Evolutionary conservation across 805 yeast genomes (phyloP).

Genomic region (Zygoascus tannicola): DNA sequence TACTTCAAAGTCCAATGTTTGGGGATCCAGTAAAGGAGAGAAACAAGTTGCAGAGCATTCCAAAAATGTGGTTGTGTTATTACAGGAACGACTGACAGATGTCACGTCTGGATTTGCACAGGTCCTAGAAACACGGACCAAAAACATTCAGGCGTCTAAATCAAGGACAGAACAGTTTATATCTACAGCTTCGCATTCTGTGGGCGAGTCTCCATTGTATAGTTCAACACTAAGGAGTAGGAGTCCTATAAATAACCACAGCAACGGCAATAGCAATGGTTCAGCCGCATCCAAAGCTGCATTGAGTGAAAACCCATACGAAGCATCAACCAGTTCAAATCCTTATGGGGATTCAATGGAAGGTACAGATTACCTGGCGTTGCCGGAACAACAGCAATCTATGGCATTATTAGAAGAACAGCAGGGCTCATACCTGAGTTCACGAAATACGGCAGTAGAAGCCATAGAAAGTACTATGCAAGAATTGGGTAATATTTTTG

Average conservation of each 20-base stretch:
- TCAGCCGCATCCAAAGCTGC: too few species aligned
- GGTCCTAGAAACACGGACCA: slow-evolving; percentile 82
- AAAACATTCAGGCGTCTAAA: slow-evolving; percentile 69
- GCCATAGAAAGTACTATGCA: slow-evolving; percentile 95
- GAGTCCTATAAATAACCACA: slow-evolving; percentile 6
- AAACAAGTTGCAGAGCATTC: slow-evolving; percentile 66
- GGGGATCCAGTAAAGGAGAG: slow-evolving; percentile 35
- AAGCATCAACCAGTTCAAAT: slow-evolving; percentile 2
- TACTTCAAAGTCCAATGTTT: slow-evolving; percentile 26
- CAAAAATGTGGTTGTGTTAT: slow-evolving; percentile 74
- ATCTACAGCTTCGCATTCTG: slow-evolving; percentile 34
- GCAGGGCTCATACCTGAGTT: slow-evolving; percentile 62
- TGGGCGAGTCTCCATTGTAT: slow-evolving; percentile 28
- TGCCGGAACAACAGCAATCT: slow-evolving; percentile 83
- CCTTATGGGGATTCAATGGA: slow-evolving; percentile 14
- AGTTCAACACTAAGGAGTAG: slow-evolving; percentile 15
- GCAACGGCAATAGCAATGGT: not conserved
- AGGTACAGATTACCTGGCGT: slow-evolving; percentile 44
- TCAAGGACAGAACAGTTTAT: slow-evolving; percentile 78
- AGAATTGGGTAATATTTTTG: slow-evolving; percentile 90
- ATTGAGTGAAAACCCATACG: slow-evolving; percentile 15
- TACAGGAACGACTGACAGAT: slow-evolving; percentile 85
- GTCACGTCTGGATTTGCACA: slow-evolving; percentile 85
- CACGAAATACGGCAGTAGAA: slow-evolving; percentile 83
- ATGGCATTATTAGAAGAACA: slow-evolving; percentile 79